phyloP scores from a whole-genome alignment of 805 yeast genomes.

The Naumovozyma castellii region DNA sequence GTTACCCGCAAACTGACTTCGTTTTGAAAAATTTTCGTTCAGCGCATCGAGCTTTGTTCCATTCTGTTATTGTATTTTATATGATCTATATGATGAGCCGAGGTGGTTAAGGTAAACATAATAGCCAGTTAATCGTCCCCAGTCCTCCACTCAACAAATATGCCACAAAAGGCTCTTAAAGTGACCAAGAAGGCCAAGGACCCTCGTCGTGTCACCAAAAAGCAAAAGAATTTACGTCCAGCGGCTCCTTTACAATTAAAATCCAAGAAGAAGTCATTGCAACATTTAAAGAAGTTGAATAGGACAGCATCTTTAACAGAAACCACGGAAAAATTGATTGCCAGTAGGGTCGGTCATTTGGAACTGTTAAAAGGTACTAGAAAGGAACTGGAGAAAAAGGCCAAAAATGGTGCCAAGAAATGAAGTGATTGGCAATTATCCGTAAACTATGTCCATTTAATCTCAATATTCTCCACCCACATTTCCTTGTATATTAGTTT shows the following conservation, averaged over 20 bases:
- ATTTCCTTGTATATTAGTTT: background rate
- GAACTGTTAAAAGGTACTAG: conserved; percentile 87
- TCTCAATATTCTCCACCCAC: background rate
- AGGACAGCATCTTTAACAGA: conserved; percentile 42
- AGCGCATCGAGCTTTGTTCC: background rate
- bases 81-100: too few species aligned
- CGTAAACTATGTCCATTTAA: too few species aligned
- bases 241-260: conserved; percentile 69
- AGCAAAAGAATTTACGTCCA: conserved; percentile 51
- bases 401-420: conserved; percentile 2
- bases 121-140: too few species aligned
- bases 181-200: conserved; percentile 34
- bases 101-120: too few species aligned
- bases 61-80: too few species aligned
- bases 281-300: conserved; percentile 44
- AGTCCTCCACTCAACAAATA: conserved; percentile 13
- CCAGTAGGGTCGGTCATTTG: conserved; percentile 88
- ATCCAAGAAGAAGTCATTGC: conserved; percentile 50
- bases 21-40: background rate
- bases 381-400: conserved; percentile 59
- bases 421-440: too few species aligned
- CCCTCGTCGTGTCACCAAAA: conserved; percentile 43
- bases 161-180: conserved; percentile 72
- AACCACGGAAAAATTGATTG: conserved; percentile 74
- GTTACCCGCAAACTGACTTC: background rate